Percentiles rank a stretch among this genome's conserved stretches.
These are phyloP conservation scores for Elongisporangium undulatum DNA, from an alignment of 352 stramenopile species.

Conservation along the genomic window DNA sequence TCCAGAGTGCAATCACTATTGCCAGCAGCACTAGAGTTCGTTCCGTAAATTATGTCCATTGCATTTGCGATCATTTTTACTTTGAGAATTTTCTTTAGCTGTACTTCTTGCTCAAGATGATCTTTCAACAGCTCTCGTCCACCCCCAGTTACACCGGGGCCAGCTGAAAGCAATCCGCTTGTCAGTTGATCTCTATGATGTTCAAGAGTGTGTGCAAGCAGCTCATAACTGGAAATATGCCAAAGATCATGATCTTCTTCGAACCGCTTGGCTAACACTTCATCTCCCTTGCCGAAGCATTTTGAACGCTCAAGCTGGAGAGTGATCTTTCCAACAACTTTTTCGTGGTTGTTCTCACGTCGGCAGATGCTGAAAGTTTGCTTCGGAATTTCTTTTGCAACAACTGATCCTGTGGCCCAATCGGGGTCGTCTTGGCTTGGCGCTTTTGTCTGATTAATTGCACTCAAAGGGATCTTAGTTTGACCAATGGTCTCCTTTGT, in stretches of 20 bases:
- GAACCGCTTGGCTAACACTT: slow-evolving; percentile 32
- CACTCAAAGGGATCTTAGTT: slow-evolving; percentile 28
- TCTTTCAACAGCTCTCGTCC: slow-evolving; percentile 24
- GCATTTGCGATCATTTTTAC: slow-evolving; percentile 35
- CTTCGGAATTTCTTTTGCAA: not conserved
- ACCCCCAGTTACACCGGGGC: slow-evolving; percentile 16
- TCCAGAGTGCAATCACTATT: not conserved
- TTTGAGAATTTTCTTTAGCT: slow-evolving; percentile 46
- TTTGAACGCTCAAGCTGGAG: slow-evolving; percentile 26
- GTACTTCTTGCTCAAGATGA: slow-evolving; percentile 34
- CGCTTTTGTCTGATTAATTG: slow-evolving; percentile 9
- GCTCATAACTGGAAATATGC: slow-evolving; percentile 40
- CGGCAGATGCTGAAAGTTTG: slow-evolving; percentile 24
- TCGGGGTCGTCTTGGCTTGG: slow-evolving; percentile 7
- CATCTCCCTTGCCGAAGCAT: slow-evolving; percentile 6
- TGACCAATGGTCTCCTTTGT: slow-evolving; percentile 27
- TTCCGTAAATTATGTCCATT: slow-evolving; percentile 33
- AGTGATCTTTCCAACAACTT: slow-evolving; percentile 53
- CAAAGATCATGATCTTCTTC: slow-evolving; percentile 29
- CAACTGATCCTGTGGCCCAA: not conserved
- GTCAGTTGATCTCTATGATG: slow-evolving; percentile 33
- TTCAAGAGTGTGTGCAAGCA: slow-evolving; percentile 37
- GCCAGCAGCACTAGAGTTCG: not conserved
- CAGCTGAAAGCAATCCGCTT: slow-evolving; percentile 36
- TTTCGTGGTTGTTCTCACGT: slow-evolving; percentile 8